These are phyloP conservation scores for Lipomyces lipofer DNA, from an alignment of 805 yeast species.

Conservation along the genomic window DNA sequence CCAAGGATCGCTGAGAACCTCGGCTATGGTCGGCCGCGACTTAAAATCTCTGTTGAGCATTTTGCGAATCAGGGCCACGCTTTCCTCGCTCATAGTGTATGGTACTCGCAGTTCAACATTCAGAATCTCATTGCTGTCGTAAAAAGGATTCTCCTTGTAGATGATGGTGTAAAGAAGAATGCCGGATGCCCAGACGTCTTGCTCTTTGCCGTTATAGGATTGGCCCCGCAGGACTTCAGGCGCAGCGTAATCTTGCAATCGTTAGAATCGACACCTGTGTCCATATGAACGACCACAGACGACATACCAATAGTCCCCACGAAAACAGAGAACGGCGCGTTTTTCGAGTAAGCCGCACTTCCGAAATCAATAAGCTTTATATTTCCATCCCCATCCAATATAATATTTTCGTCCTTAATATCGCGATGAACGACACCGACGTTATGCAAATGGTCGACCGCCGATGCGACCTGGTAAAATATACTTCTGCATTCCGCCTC, in stretches of 20 bases:
- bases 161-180: slow-evolving; percentile 83
- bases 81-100: slow-evolving; percentile 56
- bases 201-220: slow-evolving; percentile 88
- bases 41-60: slow-evolving; percentile 70
- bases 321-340: slow-evolving; percentile 95
- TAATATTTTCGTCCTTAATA: slow-evolving; percentile 90
- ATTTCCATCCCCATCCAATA: slow-evolving; percentile 73
- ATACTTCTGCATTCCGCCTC: slow-evolving; percentile 77
- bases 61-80: slow-evolving; percentile 59
- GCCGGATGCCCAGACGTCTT: slow-evolving; percentile 97
- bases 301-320: slow-evolving; percentile 73
- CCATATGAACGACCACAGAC: not conserved
- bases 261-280: too few species aligned
- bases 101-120: slow-evolving; percentile 84
- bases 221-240: slow-evolving; percentile 92
- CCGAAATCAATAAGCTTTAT: slow-evolving; percentile 93
- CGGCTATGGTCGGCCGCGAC: slow-evolving; percentile 71
- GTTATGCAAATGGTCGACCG: slow-evolving; percentile 76
- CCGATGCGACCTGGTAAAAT: slow-evolving; percentile 75
- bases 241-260: slow-evolving; percentile 92
- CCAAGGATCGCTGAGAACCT: slow-evolving; percentile 75
- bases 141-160: slow-evolving; percentile 93
- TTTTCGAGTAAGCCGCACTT: slow-evolving; percentile 83
- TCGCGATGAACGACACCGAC: slow-evolving; percentile 92
- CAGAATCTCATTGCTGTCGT: slow-evolving; percentile 92